Evolutionary conservation across 352 stramenopile species (phyloP).

Genomic region (Phytopythium mirpurense): DNA sequence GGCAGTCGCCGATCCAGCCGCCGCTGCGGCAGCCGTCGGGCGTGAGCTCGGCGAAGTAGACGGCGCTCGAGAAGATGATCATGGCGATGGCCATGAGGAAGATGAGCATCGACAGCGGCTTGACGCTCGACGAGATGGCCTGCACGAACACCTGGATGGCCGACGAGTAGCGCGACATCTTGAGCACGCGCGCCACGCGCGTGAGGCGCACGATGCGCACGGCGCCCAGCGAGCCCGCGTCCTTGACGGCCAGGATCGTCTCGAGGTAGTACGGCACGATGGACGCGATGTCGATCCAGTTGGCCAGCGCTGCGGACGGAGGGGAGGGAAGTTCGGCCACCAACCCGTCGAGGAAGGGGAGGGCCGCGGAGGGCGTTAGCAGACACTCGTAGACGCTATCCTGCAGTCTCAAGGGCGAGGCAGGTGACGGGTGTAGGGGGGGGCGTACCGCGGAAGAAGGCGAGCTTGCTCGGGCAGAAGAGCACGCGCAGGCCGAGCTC

Average conservation of each 20-base stretch:
- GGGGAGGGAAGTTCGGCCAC: not conserved
- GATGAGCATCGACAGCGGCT: conserved; percentile 82
- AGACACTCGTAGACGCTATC: too few relatives aligned
- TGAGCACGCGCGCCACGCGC: conserved; percentile 78
- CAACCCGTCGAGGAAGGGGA: not conserved
- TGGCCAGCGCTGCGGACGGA: conserved; percentile 45
- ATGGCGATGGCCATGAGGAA: conserved; percentile 85
- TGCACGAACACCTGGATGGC: conserved; percentile 83
- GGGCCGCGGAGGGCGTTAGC: too few relatives aligned
- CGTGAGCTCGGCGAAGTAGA: conserved; percentile 83
- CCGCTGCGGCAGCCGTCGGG: conserved; percentile 47
- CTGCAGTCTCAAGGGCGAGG: too few relatives aligned
- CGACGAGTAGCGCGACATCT: conserved; percentile 84
- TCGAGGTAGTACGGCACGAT: conserved; percentile 88
- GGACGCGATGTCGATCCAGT: conserved; percentile 78
- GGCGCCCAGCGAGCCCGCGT: conserved; percentile 55
- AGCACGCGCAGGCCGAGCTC: conserved; percentile 52
- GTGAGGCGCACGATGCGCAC: conserved; percentile 83
- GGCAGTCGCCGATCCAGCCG: conserved; percentile 55
- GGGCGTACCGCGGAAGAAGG: conserved; percentile 25
- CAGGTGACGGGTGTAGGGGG: not conserved
- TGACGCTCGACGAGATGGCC: conserved; percentile 65
- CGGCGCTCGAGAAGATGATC: conserved; percentile 79
- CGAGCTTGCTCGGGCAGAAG: conserved; percentile 36
- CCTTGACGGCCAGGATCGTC: conserved; percentile 53